phyloP scores from a whole-genome alignment of 306 rosid species.

The Malus orientalis region DNA sequence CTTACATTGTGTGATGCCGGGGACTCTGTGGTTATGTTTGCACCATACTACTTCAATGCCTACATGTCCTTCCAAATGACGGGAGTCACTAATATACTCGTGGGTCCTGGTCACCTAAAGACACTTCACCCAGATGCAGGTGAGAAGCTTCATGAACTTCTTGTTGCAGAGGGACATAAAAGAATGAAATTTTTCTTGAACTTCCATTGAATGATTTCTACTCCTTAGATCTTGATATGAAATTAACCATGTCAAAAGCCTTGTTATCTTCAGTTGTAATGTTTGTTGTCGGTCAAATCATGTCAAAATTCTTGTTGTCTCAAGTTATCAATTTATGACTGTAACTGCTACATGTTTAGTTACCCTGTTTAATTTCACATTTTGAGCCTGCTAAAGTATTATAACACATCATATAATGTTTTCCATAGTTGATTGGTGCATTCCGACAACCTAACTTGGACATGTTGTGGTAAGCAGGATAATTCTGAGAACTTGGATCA shows the following conservation, averaged over 20 bases:
- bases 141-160: conserved; percentile 19
- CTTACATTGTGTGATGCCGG: conserved; percentile 93
- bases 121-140: conserved; percentile 92
- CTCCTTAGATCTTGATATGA: background rate
- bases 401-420: background rate
- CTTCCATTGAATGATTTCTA: background rate
- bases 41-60: conserved; percentile 89
- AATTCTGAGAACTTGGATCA: background rate
- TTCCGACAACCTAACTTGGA: background rate
- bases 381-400: background rate
- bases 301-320: background rate
- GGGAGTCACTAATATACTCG: conserved; percentile 71
- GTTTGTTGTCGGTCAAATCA: background rate
- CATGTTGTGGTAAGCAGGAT: background rate
- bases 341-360: background rate
- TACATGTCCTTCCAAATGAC: conserved; percentile 97
- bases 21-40: conserved; percentile 85
- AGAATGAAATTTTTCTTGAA: background rate
- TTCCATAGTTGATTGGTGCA: background rate
- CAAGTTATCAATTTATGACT: background rate
- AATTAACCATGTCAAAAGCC: background rate
- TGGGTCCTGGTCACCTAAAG: conserved; percentile 71
- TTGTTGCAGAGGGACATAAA: background rate
- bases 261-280: background rate
- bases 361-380: background rate